Evolutionary conservation across 179 eudicot genomes (phyloP), one percentile per base, ranked within the genome.

Genomic region (Spergularia azorica): DNA sequence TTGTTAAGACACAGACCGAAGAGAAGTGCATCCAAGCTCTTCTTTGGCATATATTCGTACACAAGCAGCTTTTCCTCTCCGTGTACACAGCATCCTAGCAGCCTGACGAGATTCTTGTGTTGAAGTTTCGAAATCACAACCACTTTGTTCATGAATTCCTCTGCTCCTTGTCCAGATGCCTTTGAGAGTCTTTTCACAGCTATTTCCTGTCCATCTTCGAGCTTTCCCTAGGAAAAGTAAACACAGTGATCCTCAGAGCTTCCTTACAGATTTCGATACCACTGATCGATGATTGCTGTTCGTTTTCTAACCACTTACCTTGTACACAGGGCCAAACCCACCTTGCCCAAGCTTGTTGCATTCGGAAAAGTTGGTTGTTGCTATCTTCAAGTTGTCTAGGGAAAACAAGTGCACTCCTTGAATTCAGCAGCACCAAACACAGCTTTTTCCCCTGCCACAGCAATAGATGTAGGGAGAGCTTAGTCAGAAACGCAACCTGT

Each of bases 101-200:
- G 79, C 12, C 83, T 76, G 32, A 89, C 87, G 46, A 89, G 85
- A 82, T 89, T 89, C 17, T 86, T 72, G 68, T 89, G 92, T 48
- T 87, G 92, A 71, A 89, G 86, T 70, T 82, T 80, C 0, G 90
- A 86, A 58, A 85, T 84, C 66, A 89, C 72, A 58, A 56, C 65
- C 3, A 81, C 79, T 76, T 87, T 86, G 69, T 81, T 89, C 79
- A 80, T 84, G 57, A 88, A 86, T 79, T 88, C 88, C 79, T 77
- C 82, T 18, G 75, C 10, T 6, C 92, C 92, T 76, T 87, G 92
- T 6, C 79, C 77, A 0, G 90, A 89, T 21, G 46, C 74, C 75
- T 32, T 76, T 15, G 90, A 87, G 6, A 89, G 84, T n/a, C 92
- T 80, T 83, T 89, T 89, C 6, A 88, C 88, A 32, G 90, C 87